Percentiles rank a stretch among this genome's conserved stretches.
These are phyloP conservation scores for Thielaviopsis euricoi DNA, from an alignment of 2,329 filamentous ascomycete species.

Conservation along the genomic window DNA sequence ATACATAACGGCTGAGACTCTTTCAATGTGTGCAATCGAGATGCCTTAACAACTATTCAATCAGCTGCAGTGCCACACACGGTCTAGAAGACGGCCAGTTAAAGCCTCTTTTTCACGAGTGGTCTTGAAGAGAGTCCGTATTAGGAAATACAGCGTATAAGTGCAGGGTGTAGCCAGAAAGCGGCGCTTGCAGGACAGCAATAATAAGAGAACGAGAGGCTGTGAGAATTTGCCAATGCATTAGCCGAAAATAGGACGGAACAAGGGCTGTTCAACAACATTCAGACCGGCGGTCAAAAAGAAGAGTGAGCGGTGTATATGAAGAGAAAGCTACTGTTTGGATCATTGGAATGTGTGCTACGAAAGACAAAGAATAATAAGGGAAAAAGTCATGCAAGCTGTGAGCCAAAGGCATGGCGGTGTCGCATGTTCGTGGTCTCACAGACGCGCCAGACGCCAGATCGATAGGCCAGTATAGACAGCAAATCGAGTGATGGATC, in stretches of 20 bases:
- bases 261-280: neutral
- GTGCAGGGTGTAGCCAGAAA: neutral
- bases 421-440: neutral
- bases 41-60: neutral
- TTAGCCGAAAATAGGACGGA: neutral
- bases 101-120: neutral
- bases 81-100: neutral
- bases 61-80: no score
- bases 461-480: neutral
- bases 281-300: no score
- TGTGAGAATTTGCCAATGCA: neutral
- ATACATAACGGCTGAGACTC: neutral
- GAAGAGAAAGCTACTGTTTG: neutral
- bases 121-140: neutral
- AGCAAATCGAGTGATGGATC: neutral
- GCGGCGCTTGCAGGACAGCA: neutral
- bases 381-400: neutral
- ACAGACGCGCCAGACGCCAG: neutral
- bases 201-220: neutral
- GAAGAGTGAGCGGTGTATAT: no score
- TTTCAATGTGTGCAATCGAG: no score
- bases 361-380: neutral
- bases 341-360: neutral
- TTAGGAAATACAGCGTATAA: neutral
- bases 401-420: neutral